Base-by-base conservation (phyloP, 345 rosid genomes). In the Carallia pectinifolia region DNA sequence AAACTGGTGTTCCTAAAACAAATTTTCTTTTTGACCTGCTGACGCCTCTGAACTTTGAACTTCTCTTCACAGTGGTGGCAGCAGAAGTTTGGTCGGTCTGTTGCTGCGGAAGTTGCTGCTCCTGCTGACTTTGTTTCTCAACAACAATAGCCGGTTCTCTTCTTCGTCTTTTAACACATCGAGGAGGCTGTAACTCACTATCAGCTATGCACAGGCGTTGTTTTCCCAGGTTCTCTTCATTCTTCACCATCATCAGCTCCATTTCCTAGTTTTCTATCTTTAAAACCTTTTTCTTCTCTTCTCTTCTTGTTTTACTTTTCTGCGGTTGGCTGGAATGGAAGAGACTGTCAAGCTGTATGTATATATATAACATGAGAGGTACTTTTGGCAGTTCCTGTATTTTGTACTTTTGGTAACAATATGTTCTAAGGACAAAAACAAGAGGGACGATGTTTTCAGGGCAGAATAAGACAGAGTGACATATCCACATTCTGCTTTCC, bases 21-120 rank as follows among this genome's bases (percentile, higher is more conserved):
- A 38, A 33, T 8, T 15, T 33, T 27, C 37, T 23, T 55, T 23
- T 23, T 60, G 73, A 76, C 92, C 87, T 84, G 87, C 93, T 88
- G 2, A 86, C 93, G 1, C 93, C 93, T 0, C 89, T 89, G 52
- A 84, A 88, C 66, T 78, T 86, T 31, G 93, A 88, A 71, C 90
- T 88, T 80, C 93, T 86, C 78, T 86, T 88, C 56, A 81, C 90
- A 15, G 90, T 81, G 44, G 87, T 71, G 29, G 89, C 80, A 4
- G 72, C 77, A 23, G 81, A 74, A 54, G 62, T 65, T 61, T 68
- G 85, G 53, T 81, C 76, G 54, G 33, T 64, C 27, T 31, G 78
- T 59, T 76, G 79, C 60, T 72, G 80, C 17, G 60, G 27, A 23
- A 55, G 60, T 13, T 64, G 81, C 66, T 66, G 84, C 67, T 58